Percentiles rank a stretch among this genome's conserved stretches.
Evolutionary conservation across 2,329 filamentous ascomycete species (phyloP).

Genomic region (Paracoccidioides lutzii): DNA sequence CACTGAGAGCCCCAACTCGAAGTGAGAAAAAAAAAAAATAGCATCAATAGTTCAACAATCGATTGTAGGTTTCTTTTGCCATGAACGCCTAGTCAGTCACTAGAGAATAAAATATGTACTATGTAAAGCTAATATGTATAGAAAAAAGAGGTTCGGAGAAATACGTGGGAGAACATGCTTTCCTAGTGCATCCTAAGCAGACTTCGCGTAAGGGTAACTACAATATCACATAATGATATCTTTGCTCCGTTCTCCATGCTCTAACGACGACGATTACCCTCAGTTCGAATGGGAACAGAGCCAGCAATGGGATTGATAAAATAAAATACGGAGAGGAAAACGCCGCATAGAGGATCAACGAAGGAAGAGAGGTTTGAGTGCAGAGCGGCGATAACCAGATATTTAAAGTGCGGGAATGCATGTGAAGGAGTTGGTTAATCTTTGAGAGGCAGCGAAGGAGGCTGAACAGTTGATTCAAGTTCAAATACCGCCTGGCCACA

Average conservation of each 20-base stretch:
- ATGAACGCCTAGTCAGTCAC: not conserved
- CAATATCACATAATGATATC: not conserved
- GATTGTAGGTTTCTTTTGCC: not conserved
- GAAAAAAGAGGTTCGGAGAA: not conserved
- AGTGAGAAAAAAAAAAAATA: not conserved
- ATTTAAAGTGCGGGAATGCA: too few species aligned
- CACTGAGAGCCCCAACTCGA: too few species aligned
- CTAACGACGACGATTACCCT: too few species aligned
- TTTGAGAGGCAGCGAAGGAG: not conserved
- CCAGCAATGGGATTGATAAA: too few species aligned
- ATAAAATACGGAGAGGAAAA: too few species aligned
- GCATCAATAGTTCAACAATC: too few species aligned
- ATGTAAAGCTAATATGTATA: not conserved
- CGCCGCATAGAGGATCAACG: too few species aligned
- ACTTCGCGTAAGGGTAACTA: not conserved
- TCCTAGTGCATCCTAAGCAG: too few species aligned
- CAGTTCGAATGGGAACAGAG: too few species aligned
- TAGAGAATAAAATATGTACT: not conserved
- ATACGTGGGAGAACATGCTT: not conserved
- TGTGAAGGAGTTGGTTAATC: not conserved
- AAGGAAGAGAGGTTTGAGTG: too few species aligned
- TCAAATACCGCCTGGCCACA: not conserved
- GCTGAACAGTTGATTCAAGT: not conserved
- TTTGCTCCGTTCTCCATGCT: not conserved
- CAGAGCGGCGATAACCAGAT: too few species aligned